These are phyloP conservation scores for Sphaerulina vaccinii DNA, from an alignment of 2,329 filamentous ascomycete species.

Conservation along the genomic window DNA sequence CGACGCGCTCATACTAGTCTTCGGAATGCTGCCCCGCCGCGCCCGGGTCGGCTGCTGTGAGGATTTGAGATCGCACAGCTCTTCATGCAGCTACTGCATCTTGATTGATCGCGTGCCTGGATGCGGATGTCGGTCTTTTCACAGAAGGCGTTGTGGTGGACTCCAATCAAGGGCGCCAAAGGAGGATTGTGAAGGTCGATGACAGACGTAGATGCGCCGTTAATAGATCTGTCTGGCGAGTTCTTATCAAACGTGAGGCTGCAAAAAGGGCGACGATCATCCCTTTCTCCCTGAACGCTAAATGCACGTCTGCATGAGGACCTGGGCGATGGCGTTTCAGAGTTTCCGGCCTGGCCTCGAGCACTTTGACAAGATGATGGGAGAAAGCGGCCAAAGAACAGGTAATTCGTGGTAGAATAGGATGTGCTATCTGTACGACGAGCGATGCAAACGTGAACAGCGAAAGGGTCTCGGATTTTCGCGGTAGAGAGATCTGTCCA, in stretches of 20 bases:
- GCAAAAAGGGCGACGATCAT: slow-evolving; percentile 5
- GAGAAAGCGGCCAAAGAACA: background rate
- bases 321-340: slow-evolving; percentile 9
- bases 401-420: background rate
- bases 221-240: slow-evolving; percentile 2
- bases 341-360: slow-evolving; percentile 8
- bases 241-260: slow-evolving; percentile 8
- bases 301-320: slow-evolving; percentile 13
- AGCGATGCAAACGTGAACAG: too few relatives aligned
- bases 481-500: too few relatives aligned
- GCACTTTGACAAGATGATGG: background rate
- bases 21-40: too few relatives aligned
- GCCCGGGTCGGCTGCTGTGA: slow-evolving; percentile 8
- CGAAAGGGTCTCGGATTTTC: too few relatives aligned
- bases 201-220: background rate
- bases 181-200: background rate
- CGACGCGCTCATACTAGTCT: too few relatives aligned
- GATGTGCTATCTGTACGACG: background rate
- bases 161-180: background rate
- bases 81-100: slow-evolving; percentile 7
- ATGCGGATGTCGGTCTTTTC: background rate
- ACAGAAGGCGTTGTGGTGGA: background rate
- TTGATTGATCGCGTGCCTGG: slow-evolving; percentile 9
- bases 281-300: slow-evolving; percentile 6
- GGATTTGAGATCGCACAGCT: slow-evolving; percentile 8